A percentile compares a stretch with the other conserved stretches of the same genome.
These are phyloP conservation scores for Huntiella savannae DNA, from an alignment of 2,329 filamentous ascomycete genomes.

Conservation along the genomic window DNA sequence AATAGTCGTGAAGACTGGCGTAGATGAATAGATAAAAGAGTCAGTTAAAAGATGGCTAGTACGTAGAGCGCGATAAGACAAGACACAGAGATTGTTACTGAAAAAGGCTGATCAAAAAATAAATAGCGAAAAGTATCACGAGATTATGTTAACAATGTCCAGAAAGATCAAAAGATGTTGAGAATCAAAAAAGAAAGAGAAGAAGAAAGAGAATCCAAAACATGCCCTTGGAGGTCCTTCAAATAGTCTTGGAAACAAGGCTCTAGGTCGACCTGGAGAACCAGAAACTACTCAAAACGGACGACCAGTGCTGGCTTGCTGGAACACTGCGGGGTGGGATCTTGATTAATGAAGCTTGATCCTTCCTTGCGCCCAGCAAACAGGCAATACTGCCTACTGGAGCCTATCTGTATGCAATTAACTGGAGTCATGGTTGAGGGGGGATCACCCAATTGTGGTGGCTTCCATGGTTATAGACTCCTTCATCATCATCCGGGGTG, in stretches of 20 bases:
- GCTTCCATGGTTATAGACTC: too few relatives aligned
- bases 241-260: not conserved
- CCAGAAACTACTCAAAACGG: not conserved
- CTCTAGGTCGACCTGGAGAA: not conserved
- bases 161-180: not conserved
- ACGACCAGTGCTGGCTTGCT: not conserved
- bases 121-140: constrained; percentile 8
- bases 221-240: not conserved
- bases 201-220: constrained; percentile 2
- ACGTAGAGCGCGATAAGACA: too few relatives aligned
- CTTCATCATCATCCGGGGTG: too few relatives aligned
- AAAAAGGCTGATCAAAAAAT: constrained; percentile 4
- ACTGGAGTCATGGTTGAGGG: too few relatives aligned
- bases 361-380: too few relatives aligned
- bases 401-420: too few relatives aligned
- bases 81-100: not conserved
- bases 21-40: not conserved
- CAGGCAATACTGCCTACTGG: too few relatives aligned
- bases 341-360: too few relatives aligned
- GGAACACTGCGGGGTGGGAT: too few relatives aligned
- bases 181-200: not conserved
- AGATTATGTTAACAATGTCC: constrained; percentile 1
- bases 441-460: too few relatives aligned
- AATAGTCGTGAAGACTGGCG: not conserved
- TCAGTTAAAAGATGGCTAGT: not conserved